Conservation (phyloP, 2,329 filamentous ascomycete species). For the Ilyonectria destructans region DNA sequence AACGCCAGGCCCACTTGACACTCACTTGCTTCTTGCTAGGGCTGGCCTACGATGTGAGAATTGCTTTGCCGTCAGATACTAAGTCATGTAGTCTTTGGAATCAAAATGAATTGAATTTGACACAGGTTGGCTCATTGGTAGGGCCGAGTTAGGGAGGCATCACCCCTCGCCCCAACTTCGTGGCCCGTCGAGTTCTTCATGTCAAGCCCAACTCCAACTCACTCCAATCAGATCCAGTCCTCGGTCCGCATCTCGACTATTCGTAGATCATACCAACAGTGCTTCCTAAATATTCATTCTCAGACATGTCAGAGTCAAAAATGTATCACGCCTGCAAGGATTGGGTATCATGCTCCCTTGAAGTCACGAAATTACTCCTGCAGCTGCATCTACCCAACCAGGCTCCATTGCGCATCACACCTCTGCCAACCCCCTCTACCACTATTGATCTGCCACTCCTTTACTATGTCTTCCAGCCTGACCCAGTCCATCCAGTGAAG, state of each 20-base stretch:
- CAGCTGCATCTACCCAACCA: not conserved
- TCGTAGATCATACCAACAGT: not conserved
- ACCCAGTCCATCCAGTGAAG: not conserved
- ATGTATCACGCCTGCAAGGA: not conserved
- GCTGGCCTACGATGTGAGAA: not conserved
- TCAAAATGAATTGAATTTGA: not conserved
- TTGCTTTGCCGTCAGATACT: not conserved
- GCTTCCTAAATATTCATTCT: not conserved
- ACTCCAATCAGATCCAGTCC: not conserved
- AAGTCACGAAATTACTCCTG: not conserved
- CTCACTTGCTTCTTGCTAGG: constrained; percentile 1
- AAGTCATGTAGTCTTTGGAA: not conserved
- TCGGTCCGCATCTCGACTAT: not conserved
- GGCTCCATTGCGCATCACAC: not conserved
- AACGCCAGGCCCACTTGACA: not conserved
- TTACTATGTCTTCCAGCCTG: not conserved
- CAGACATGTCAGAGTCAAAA: not conserved
- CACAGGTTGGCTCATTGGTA: not conserved
- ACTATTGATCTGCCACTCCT: not conserved
- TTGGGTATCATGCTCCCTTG: not conserved
- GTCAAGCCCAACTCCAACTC: not conserved
- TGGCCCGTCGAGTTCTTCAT: not conserved
- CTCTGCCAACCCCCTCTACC: not conserved
- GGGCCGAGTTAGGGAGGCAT: not conserved
- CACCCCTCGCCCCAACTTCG: not conserved